Conservation (phyloP, 345 rosid genomes). For the Erysimum cheiranthoides region DNA sequence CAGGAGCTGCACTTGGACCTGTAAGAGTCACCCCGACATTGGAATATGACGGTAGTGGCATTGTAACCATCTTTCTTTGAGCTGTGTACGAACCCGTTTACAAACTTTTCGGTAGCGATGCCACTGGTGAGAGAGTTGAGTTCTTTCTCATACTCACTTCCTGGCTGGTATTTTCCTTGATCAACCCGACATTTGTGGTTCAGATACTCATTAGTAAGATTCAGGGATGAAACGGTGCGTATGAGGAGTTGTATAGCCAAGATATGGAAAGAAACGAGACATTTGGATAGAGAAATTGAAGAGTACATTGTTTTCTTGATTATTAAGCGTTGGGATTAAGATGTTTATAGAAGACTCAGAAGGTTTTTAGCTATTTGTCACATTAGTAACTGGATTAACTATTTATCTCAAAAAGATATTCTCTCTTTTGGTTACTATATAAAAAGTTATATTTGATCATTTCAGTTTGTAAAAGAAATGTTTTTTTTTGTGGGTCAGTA, state of each 20-base stretch:
- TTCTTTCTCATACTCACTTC: slow-evolving; percentile 47
- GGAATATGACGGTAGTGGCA: background rate
- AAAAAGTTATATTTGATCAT: background rate
- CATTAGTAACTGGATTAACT: background rate
- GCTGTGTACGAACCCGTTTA: background rate
- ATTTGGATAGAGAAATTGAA: background rate
- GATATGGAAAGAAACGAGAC: background rate
- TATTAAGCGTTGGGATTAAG: background rate
- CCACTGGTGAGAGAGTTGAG: background rate
- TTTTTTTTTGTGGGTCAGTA: background rate
- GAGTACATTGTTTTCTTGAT: background rate
- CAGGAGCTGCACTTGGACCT: slow-evolving; percentile 11
- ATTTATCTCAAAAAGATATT: background rate
- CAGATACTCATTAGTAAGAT: slow-evolving; percentile 35
- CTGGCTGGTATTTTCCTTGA: slow-evolving; percentile 42
- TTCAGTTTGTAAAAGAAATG: background rate
- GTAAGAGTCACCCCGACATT: slow-evolving; percentile 24
- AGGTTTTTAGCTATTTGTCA: background rate
- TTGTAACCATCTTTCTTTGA: background rate
- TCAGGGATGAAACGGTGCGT: background rate
- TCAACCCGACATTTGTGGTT: slow-evolving; percentile 41
- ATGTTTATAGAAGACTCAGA: background rate
- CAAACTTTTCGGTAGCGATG: background rate
- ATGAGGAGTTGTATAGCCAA: slow-evolving; percentile 8
- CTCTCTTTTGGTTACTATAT: background rate